Evolutionary conservation across 441 rosid species (phyloP).

Genomic region (Mallotus japonicus): DNA sequence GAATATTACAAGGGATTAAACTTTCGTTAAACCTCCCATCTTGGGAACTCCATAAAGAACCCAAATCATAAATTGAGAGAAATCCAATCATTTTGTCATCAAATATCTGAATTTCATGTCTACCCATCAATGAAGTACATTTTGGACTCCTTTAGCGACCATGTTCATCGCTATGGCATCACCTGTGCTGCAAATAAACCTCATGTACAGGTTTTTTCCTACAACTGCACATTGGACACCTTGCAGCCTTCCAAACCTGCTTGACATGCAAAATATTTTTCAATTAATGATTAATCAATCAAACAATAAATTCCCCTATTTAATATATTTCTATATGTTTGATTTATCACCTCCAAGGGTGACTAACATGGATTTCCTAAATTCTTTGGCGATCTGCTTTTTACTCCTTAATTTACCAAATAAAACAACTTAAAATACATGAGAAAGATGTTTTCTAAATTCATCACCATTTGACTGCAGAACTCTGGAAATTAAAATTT

Average conservation of each 20-base stretch:
- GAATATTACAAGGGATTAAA: too few relatives aligned
- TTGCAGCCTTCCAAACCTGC: slow-evolving; percentile 70
- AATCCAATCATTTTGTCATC: slow-evolving; percentile 55
- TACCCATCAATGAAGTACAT: slow-evolving; percentile 45
- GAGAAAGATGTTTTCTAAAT: background rate
- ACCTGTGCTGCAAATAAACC: slow-evolving; percentile 75
- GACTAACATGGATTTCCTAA: background rate
- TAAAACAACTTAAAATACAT: background rate
- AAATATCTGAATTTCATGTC: slow-evolving; percentile 46
- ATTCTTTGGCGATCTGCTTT: background rate
- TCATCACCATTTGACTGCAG: background rate
- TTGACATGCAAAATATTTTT: slow-evolving; percentile 48
- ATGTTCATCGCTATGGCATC: slow-evolving; percentile 96
- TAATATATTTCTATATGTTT: too few relatives aligned
- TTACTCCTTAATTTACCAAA: background rate
- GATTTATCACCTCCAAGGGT: background rate
- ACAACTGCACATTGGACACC: slow-evolving; percentile 54
- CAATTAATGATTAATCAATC: background rate
- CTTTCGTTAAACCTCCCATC: too few relatives aligned
- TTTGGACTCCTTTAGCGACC: slow-evolving; percentile 78
- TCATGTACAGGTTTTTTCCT: slow-evolving; percentile 61
- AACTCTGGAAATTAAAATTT: background rate
- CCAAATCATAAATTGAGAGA: slow-evolving; percentile 53
- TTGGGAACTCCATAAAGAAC: slow-evolving; percentile 43
- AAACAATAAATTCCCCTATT: background rate